A percentile compares a stretch with the other conserved stretches of the same genome.
These are phyloP conservation scores for Backusella sp. DNA, from an alignment of 192 early-diverging fungal genomes.

Conservation along the genomic window DNA sequence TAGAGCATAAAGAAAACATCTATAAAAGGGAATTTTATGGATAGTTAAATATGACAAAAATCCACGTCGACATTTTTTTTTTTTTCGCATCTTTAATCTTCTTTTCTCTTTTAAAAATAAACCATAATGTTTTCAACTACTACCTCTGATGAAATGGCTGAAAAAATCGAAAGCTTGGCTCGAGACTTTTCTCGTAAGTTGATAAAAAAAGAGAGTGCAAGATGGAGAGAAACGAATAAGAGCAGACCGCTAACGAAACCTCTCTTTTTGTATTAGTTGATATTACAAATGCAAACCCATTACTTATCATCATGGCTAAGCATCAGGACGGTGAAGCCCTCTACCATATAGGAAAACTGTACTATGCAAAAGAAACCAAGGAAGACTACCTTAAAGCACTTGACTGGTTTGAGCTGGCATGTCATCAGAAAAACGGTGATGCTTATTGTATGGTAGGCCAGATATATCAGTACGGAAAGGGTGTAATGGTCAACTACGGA, in stretches of 20 bases:
- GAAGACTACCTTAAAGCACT: not conserved
- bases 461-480: not conserved
- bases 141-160: no score
- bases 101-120: not conserved
- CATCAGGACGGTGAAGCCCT: not conserved
- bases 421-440: not conserved
- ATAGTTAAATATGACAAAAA: no score
- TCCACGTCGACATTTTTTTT: no score
- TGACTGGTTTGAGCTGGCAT: not conserved
- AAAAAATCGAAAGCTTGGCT: no score
- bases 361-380: not conserved
- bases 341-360: not conserved
- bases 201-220: not conserved
- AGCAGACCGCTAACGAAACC: no score
- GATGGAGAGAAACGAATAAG: not conserved
- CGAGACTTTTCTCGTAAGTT: no score
- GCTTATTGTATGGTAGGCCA: not conserved
- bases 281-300: not conserved
- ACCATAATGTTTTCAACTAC: no score
- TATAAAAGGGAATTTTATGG: no score
- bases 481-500: not conserved
- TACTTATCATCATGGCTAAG: not conserved
- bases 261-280: not conserved
- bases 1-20: no score
- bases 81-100: not conserved